Evolutionary conservation across 495 filamentous ascomycete genomes (phyloP), one percentile per base, ranked within the genome.

Genomic region (Paragyromitra xinjiangensis): DNA sequence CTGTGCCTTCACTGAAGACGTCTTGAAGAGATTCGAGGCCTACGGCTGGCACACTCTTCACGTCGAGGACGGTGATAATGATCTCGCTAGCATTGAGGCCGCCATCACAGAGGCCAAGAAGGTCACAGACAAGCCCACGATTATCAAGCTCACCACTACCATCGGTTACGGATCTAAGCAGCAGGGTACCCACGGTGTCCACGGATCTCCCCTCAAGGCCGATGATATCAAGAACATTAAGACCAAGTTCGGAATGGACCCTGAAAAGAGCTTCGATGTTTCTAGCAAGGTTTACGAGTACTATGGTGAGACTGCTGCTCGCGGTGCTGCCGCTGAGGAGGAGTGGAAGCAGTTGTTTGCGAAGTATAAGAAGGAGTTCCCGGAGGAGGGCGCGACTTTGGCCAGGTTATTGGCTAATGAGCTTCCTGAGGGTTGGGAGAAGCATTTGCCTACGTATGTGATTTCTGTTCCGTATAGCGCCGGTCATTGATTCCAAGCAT

Each of bases 371-470:
- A 81, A 88, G 81, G 86, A 92, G 85, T 90, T 91, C 90, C 90
- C 91, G 85, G 85, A 88, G 12, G 91, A 94, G 84, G 87, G 88
- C 82, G 91, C 86, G 71, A 95, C 98, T 83, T 89, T 99, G 65
- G 84, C 86, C 84, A 92, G 96, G 77, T 92, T 96, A 85, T 87
- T 94, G 64, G 87, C 88, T 75, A 91, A 93, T 71, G 89, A 93
- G 81, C 93, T 99, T 48, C 94, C 95, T 68, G 93, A 97, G 84
- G 95, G 95, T 80, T 99, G 95, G 95, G 92, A 98, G 89, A 96
- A 95, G 87, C 87, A 86, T 84, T 90, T 99, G 59, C 95, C 95
- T 78, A 90, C 89, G 78, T 78, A 65, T 66, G 42, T 44, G n/a
- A 22, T 16, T 37, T 14, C 26, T 16, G 3, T 40, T n/a, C 5